phyloP scores from a whole-genome alignment of 108 stramenopile genomes.

The Cyclotella kingstonii region DNA sequence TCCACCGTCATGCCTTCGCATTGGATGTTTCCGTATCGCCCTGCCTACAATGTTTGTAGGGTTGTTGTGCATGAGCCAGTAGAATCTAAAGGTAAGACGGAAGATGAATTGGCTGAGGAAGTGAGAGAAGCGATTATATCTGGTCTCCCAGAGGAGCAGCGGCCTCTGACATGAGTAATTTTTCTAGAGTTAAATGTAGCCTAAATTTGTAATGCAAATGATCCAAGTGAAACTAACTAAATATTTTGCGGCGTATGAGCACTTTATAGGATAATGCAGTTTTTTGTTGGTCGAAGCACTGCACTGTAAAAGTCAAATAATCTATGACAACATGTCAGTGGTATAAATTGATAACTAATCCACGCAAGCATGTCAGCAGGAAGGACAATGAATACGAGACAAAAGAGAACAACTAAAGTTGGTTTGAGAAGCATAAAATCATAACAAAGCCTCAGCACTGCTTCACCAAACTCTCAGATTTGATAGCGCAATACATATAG shows the following conservation, averaged over 20 bases:
- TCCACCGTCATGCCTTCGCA: conserved; percentile 65
- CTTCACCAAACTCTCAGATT: not conserved
- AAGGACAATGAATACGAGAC: no score
- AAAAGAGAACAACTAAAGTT: not conserved
- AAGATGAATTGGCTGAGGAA: conserved; percentile 72
- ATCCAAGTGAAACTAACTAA: no score
- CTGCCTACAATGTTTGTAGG: conserved; percentile 47
- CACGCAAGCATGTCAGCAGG: no score
- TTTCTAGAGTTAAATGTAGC: not conserved
- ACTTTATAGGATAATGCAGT: no score
- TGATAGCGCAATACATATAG: conserved; percentile 14
- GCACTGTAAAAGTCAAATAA: no score
- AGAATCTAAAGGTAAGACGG: conserved; percentile 71
- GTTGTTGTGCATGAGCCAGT: conserved; percentile 80
- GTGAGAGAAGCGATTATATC: conserved; percentile 66
- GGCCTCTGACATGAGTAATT: conserved; percentile 20
- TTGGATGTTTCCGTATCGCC: conserved; percentile 80
- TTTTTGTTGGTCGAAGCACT: no score
- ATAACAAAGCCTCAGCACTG: not conserved
- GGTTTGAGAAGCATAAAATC: not conserved
- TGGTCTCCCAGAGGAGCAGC: conserved; percentile 79
- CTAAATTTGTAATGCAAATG: not conserved
- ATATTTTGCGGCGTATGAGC: no score
- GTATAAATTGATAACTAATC: no score
- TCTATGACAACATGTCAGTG: no score